Evolutionary conservation across 1,284 basidiomycete genomes (phyloP).

Genomic region (Sphaerobolus stellatus): DNA sequence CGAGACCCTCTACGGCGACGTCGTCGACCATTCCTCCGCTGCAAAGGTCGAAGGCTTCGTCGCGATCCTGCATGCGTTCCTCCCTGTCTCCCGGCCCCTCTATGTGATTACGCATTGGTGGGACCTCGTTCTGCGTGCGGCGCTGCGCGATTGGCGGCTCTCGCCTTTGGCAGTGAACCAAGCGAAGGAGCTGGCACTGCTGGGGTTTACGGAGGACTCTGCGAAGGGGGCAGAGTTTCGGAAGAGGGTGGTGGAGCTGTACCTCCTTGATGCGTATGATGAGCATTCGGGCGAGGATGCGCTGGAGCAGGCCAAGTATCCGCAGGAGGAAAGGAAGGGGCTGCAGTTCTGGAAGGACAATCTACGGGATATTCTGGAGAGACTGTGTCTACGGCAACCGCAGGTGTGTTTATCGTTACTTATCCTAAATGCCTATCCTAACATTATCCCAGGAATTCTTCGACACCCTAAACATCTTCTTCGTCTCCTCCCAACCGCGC

Average conservation of each 20-base stretch:
- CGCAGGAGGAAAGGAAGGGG: conserved; percentile 56
- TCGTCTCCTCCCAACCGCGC: conserved; percentile 54
- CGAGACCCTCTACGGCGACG: conserved; percentile 58
- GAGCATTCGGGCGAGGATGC: conserved; percentile 70
- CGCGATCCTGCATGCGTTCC: conserved; percentile 59
- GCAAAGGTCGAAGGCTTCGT: conserved; percentile 63
- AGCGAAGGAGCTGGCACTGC: conserved; percentile 70
- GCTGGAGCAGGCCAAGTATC: conserved; percentile 67
- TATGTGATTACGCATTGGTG: conserved; percentile 77
- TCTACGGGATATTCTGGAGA: conserved; percentile 68
- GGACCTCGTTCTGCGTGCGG: conserved; percentile 71
- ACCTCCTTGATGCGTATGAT: conserved; percentile 71
- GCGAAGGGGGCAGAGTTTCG: conserved; percentile 64
- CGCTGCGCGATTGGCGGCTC: conserved; percentile 70
- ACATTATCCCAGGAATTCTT: conserved; percentile 37
- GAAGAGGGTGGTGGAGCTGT: conserved; percentile 65
- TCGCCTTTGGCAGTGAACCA: conserved; percentile 53
- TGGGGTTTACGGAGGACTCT: conserved; percentile 51
- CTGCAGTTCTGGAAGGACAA: conserved; percentile 70
- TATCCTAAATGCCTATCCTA: conserved; percentile 10
- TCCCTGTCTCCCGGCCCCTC: conserved; percentile 55
- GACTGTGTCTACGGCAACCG: conserved; percentile 58
- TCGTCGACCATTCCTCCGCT: conserved; percentile 59
- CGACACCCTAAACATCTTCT: conserved; percentile 60
- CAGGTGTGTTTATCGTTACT: conserved; percentile 45